Evolutionary conservation across 371 early-diverging fungal species (phyloP).

Genomic region (Globomyces sp.): DNA sequence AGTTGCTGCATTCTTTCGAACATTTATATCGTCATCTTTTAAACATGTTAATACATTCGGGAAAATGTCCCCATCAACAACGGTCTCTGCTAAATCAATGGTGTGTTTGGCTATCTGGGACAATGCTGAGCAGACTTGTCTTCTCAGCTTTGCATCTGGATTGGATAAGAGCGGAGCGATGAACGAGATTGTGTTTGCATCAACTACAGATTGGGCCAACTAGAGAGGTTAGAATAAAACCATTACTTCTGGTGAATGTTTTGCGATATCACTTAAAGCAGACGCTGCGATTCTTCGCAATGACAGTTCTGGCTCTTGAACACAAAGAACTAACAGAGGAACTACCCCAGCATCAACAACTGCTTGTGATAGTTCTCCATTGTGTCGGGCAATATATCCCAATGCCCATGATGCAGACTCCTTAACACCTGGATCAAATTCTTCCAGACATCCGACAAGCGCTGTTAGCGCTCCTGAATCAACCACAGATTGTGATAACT

Average conservation of each 20-base stretch:
- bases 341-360: slow-evolving; percentile 54
- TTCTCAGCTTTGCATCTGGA: slow-evolving; percentile 52
- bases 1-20: slow-evolving; percentile 51
- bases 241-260: slow-evolving; percentile 53
- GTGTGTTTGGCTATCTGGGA: slow-evolving; percentile 56
- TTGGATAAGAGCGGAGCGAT: slow-evolving; percentile 47
- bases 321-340: slow-evolving; percentile 55
- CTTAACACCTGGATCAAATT: slow-evolving; percentile 60
- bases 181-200: slow-evolving; percentile 49
- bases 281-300: slow-evolving; percentile 54
- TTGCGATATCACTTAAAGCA: slow-evolving; percentile 51
- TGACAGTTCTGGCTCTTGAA: slow-evolving; percentile 55
- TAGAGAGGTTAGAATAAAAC: slow-evolving; percentile 13
- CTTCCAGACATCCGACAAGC: slow-evolving; percentile 52
- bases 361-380: slow-evolving; percentile 51
- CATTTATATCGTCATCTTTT: slow-evolving; percentile 48
- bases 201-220: slow-evolving; percentile 55
- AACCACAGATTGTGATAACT: slow-evolving; percentile 49
- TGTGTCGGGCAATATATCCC: slow-evolving; percentile 59
- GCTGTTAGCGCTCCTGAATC: slow-evolving; percentile 53
- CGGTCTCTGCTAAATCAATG: slow-evolving; percentile 55
- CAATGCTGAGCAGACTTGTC: slow-evolving; percentile 50
- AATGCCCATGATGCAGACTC: slow-evolving; percentile 58
- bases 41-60: slow-evolving; percentile 48
- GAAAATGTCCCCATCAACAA: slow-evolving; percentile 56